phyloP scores from a whole-genome alignment of 768 basidiomycete species.

The Leccinellum albellum region DNA sequence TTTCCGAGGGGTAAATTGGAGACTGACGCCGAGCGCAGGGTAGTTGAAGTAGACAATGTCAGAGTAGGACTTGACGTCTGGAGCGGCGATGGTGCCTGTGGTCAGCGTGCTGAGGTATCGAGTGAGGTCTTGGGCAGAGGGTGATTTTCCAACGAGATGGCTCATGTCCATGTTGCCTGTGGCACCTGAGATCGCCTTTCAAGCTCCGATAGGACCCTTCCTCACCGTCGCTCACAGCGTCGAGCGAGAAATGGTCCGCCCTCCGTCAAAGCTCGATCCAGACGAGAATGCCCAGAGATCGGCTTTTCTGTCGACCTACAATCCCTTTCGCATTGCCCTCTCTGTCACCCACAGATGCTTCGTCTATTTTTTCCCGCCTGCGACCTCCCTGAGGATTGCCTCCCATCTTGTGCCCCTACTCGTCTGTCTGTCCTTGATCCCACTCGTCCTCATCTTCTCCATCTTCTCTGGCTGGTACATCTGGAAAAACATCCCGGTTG shows the following conservation, averaged over 20 bases:
- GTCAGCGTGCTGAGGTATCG: constrained; percentile 41
- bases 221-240: constrained; percentile 8
- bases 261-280: constrained; percentile 15
- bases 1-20: constrained; percentile 66
- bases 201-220: constrained; percentile 20
- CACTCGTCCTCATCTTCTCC: constrained; percentile 58
- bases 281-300: constrained; percentile 7
- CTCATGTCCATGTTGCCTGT: constrained; percentile 14
- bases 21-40: constrained; percentile 70
- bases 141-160: constrained; percentile 50
- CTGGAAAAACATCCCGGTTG: constrained; percentile 66
- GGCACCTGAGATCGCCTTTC: constrained; percentile 4
- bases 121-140: constrained; percentile 43
- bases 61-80: constrained; percentile 74
- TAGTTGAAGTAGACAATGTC: constrained; percentile 90
- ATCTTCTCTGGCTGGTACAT: constrained; percentile 67
- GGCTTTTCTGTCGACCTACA: constrained; percentile 4
- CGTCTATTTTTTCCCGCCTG: constrained; percentile 9
- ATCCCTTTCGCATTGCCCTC: constrained; percentile 4
- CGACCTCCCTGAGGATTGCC: constrained; percentile 34
- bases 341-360: constrained; percentile 2
- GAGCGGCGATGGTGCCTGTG: constrained; percentile 24
- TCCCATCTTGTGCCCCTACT: constrained; percentile 64
- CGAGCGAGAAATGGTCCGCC: constrained; percentile 20
- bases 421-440: constrained; percentile 59